phyloP scores from a whole-genome alignment of 73 alveolate genomes.

The Tetrahymena elliotti region DNA sequence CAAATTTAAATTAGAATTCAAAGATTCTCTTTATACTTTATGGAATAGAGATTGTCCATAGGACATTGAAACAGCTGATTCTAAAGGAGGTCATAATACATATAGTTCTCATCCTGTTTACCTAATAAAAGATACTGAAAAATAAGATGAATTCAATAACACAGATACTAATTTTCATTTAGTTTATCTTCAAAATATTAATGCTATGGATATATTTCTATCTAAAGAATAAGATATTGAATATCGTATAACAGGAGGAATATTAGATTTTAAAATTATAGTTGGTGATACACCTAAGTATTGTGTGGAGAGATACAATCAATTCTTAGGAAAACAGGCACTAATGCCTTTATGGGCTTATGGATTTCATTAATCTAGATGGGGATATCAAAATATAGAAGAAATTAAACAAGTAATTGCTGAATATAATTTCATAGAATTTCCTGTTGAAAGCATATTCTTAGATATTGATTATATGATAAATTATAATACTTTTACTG shows the following conservation, averaged over 20 bases:
- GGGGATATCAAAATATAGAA: background rate
- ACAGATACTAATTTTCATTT: background rate
- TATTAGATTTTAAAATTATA: background rate
- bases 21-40: background rate
- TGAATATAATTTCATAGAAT: background rate
- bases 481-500: background rate
- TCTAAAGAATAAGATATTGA: background rate
- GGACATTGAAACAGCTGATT: background rate
- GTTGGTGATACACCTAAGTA: background rate
- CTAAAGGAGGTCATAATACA: background rate
- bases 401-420: background rate
- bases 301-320: background rate
- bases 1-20: background rate
- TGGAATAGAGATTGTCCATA: background rate
- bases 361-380: background rate
- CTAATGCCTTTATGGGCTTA: background rate
- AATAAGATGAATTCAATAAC: background rate
- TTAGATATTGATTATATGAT: background rate
- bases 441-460: background rate
- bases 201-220: background rate
- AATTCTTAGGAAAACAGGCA: background rate
- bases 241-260: background rate
- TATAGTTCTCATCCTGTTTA: background rate
- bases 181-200: background rate
- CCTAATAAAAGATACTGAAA: background rate